Base-by-base conservation (phyloP, 208 protist genomes). In the Leishmania tarentolae region DNA sequence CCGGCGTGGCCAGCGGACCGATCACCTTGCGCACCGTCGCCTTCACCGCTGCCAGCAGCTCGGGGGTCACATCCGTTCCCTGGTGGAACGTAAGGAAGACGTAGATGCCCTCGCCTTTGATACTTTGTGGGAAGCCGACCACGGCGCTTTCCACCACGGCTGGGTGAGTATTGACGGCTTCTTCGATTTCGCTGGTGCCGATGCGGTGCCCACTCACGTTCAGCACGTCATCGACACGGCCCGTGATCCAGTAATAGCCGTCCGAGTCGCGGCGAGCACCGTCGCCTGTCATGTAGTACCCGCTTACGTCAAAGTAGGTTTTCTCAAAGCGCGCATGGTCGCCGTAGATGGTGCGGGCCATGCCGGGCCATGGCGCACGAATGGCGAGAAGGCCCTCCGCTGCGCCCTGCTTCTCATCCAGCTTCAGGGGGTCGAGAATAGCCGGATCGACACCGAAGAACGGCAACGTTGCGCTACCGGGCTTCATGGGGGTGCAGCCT, bases 171-270 rank as follows among this genome's bases (percentile, higher is more conserved):
- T 97, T 97, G 11, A 99, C 82, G n/a, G 97, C 97, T 59, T 91
- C 94, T 84, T 99, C 99, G 17, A 99, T 87, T 83, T 99, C 98
- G 68, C 96, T 92, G 94, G 98, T 99, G 75, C 98, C 98, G 65
- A 99, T 95, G 76, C 98, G 92, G 84, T 99, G 98, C 47, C 98
- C 98, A 71, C 95, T 98, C 57, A 99, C 97, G 88, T 99, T 99
- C 46, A 99, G 93, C 46, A 99, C 98, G 87, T 99, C 97, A 84
- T 99, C 98, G 7, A 99, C 96, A 79, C 98, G 91, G 40, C 99
- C 99, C 9, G 97, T 99, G 78, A 99, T 99, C 98, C 98, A 99
- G 80, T 97, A 97, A 90, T 99, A 99, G 47, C 99, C 99, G 83
- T 99, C 98, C 28, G 81, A 72, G 80, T 99, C 99, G n/a, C 98